Evolutionary conservation across 306 rosid genomes (phyloP), one percentile per base, ranked within the genome.

Genomic region (Begonia peltatifolia): DNA sequence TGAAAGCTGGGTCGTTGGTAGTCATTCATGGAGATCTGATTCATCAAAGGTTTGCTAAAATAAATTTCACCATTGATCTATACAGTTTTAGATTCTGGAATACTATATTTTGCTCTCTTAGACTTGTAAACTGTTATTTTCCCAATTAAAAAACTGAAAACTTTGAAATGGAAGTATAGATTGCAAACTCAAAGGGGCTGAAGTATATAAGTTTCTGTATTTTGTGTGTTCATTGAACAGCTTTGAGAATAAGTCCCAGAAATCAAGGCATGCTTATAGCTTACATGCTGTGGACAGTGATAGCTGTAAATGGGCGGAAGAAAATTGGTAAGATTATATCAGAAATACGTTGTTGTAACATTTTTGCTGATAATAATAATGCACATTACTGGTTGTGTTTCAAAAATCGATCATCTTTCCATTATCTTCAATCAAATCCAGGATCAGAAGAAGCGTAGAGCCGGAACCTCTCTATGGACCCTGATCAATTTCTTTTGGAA

Each of bases 241-340:
- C 69, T 83, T 85, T 50, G 97, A 90, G 81, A 90, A 90, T 69
- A 83, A 72, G 59, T 90, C 97, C 62, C 51, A 75, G 18, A 85
- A 83, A 75, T 90, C 97, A 55, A 85, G 97, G 72, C 97, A 90
- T 63, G 97, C 87, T 0, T 90, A 83, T 72, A 85, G 94, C 74
- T 58, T 80, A 71, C 97, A 90, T 43, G 76, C 80, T 63, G 90
- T 90, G 52, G 97, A 90, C 68, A 76, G 94, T 6, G 80, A 66
- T 68, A 90, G 94, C 80, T 90, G 97, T 79, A 68, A 62, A 72
- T 90, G 97, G 97, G 87, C 95, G 56, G 59, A 70, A 42, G 87
- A 80, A 64, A 90, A 90, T 66, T 90, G 97, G 95, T 90, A 74
- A 72, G 77, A 70, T 43, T 63, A 57, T 58, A 47, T 11, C 6